Base-by-base conservation (phyloP, 2,329 filamentous ascomycete genomes). In the Venturia asperata region DNA sequence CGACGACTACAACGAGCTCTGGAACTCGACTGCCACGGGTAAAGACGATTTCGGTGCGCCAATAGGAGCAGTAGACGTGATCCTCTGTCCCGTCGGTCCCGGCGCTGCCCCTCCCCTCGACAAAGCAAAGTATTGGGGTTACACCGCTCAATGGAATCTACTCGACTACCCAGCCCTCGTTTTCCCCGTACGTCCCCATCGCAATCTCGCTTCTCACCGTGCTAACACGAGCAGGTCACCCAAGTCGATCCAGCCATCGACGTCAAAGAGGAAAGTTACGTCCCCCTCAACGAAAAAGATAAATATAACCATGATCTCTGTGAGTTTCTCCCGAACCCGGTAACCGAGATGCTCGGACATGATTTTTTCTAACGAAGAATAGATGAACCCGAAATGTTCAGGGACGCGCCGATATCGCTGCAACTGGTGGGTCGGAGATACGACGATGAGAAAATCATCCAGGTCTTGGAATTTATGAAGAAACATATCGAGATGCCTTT, bases 111-210 rank as follows among this genome's bases (percentile, higher is more conserved):
- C 79, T 3, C 74, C 82, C 67, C 79, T 85, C 67, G 73, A 84
- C 68, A 74, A 78, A 66, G 70, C 87, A 71, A 77, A 74, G 45
- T 84, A 83, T 68, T 90, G 86, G 85, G 81, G 81, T 1, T 90
- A 90, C 69, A 88, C 85, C 0, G 77, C 81, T 0, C 82, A 86
- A 67, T 90, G 86, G 85, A 90, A 90, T 71, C 70, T 89, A 52
- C 79, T 90, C 1, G 86, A 90, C 72, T 88, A 88, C 72, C 85
- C 87, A 0, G 81, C 79, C 11, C 73, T 83, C 1, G 79, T 85
- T 0, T 87, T 90, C 70, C 87, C 87, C 0, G 83, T 82, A n/a
- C 7, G 34, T 55, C 17, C n/a, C 34, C 5, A n/a, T 11, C 55
- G 3, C 39, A 34, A 11, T 17, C 30, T 15, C 15, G 21, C 17